Conservation (phyloP, 2,329 filamentous ascomycete species). For the Trichoderma asperellum region DNA sequence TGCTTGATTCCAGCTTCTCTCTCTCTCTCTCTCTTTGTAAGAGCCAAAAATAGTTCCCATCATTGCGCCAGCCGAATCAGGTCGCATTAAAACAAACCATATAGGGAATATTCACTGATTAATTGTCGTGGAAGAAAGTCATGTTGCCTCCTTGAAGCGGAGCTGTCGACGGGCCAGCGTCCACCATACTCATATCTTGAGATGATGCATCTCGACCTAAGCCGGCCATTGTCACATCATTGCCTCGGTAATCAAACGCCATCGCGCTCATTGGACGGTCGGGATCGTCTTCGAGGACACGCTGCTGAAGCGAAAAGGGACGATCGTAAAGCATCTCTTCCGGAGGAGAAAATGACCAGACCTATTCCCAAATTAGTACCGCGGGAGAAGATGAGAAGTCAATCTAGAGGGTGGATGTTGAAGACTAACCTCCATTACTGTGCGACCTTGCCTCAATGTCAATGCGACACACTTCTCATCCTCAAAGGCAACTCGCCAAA, state of each 20-base stretch:
- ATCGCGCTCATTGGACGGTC: constrained; percentile 57
- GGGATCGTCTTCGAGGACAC: constrained; percentile 51
- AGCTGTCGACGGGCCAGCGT: constrained; percentile 60
- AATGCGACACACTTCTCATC: constrained; percentile 98
- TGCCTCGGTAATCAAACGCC: constrained; percentile 49
- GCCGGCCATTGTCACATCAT: constrained; percentile 37
- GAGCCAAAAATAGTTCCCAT: constrained; percentile 15
- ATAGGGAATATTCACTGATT: constrained; percentile 22
- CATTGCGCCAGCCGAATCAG: constrained; percentile 23
- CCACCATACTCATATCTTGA: constrained; percentile 60
- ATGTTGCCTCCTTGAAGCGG: constrained; percentile 53
- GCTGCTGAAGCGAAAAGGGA: constrained; percentile 54
- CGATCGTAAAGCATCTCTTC: constrained; percentile 65
- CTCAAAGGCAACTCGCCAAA: constrained; percentile 97
- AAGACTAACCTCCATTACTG: constrained; percentile 89
- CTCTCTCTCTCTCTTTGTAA: constrained; percentile 24
- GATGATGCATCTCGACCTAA: constrained; percentile 43
- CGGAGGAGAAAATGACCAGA: constrained; percentile 93
- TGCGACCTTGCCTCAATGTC: constrained; percentile 80
- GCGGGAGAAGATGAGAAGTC: not conserved
- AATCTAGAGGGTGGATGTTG: not conserved
- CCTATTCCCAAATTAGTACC: constrained; percentile 55
- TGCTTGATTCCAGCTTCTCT: constrained; percentile 14
- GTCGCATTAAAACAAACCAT: not conserved
- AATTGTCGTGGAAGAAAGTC: constrained; percentile 57